Percentiles rank a stretch among this genome's conserved stretches.
Conservation (phyloP, 2,329 filamentous ascomycete genomes). For the Diaporthe vaccinii region DNA sequence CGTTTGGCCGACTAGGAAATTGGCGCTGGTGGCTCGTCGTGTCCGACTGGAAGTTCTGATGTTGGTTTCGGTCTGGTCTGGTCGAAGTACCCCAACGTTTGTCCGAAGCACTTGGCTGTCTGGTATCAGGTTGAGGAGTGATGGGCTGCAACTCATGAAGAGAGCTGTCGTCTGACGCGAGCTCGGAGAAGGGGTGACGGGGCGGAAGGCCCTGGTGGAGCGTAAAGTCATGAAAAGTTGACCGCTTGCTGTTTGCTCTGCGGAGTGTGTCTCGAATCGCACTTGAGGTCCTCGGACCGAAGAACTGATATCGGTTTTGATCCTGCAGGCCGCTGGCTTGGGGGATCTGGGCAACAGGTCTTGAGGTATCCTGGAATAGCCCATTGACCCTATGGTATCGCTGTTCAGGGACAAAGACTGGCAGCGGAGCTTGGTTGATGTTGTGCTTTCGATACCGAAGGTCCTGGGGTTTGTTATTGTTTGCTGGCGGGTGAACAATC, state of each 20-base stretch:
- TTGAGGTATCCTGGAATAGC: conserved; percentile 44
- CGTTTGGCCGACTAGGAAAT: neutral
- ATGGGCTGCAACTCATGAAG: conserved; percentile 18
- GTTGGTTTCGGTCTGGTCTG: neutral
- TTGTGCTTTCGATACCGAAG: conserved; percentile 38
- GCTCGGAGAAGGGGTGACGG: conserved; percentile 24
- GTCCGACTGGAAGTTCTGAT: neutral
- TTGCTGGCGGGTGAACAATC: conserved; percentile 39
- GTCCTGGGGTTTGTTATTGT: conserved; percentile 39
- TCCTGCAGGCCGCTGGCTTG: neutral
- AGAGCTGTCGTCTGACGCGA: conserved; percentile 18
- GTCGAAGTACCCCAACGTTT: neutral
- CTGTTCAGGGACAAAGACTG: conserved; percentile 49
- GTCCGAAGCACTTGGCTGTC: neutral
- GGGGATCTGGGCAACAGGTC: neutral
- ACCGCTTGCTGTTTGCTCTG: conserved; percentile 7
- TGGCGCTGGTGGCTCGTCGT: neutral
- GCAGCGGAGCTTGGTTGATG: conserved; percentile 27
- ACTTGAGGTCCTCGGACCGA: neutral
- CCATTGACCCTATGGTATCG: conserved; percentile 51
- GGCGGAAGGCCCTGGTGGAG: neutral
- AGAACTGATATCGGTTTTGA: neutral
- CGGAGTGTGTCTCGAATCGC: conserved; percentile 5
- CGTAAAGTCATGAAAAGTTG: neutral
- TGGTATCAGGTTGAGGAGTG: neutral